These are phyloP conservation scores for Colletotrichum destructivum DNA, from an alignment of 2,329 filamentous ascomycete genomes.

Conservation along the genomic window DNA sequence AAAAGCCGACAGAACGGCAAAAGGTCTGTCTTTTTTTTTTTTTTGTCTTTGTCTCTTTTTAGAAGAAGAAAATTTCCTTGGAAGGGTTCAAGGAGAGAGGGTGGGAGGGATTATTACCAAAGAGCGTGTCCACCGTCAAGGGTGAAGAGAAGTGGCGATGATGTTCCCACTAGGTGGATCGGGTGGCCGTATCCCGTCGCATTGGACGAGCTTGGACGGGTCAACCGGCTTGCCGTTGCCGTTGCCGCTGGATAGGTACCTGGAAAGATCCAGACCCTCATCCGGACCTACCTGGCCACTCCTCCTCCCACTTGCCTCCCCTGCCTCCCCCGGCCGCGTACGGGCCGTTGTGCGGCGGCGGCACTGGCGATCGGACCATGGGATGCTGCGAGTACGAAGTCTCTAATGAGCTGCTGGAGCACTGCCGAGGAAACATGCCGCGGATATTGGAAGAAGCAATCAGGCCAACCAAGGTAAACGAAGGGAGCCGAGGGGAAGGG, in stretches of 20 bases:
- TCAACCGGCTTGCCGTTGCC: conserved; percentile 5
- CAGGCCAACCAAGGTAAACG: conserved; percentile 24
- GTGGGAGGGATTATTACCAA: background rate
- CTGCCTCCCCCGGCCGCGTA: conserved; percentile 11
- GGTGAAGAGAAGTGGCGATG: conserved; percentile 20
- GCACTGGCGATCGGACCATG: conserved; percentile 34
- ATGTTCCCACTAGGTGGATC: conserved; percentile 34
- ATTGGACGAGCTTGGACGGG: conserved; percentile 2
- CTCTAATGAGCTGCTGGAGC: conserved; percentile 26
- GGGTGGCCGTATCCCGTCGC: conserved; percentile 17
- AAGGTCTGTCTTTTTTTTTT: too few species aligned
- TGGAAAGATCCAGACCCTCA: conserved; percentile 20
- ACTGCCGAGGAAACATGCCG: conserved; percentile 30
- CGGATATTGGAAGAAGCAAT: conserved; percentile 21
- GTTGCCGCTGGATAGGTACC: conserved; percentile 15
- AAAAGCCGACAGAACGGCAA: background rate
- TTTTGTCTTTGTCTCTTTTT: background rate
- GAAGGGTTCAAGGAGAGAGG: background rate
- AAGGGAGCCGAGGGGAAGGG: conserved; percentile 6
- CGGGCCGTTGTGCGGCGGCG: conserved; percentile 36
- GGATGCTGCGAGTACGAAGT: conserved; percentile 32
- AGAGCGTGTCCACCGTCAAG: background rate
- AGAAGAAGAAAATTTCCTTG: conserved; percentile 11
- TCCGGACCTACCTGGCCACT: background rate
- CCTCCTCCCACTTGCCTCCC: background rate